Evolutionary conservation across 2,329 filamentous ascomycete species (phyloP).

Genomic region (Cladophialophora chaetospira): DNA sequence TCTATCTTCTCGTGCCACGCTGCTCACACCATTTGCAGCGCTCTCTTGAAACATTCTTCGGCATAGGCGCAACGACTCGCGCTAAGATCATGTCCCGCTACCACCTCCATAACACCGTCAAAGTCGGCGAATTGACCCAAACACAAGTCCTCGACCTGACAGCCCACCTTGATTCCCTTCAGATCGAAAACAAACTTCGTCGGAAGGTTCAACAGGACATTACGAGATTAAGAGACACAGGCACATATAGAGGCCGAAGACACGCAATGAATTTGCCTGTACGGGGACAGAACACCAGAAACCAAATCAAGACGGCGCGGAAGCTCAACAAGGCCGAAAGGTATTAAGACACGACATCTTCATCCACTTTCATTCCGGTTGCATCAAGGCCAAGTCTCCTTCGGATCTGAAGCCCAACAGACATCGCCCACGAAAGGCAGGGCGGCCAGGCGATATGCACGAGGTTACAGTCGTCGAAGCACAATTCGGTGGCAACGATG

Average conservation of each 20-base stretch:
- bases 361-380: no score
- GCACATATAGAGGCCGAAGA: slow-evolving; percentile 80
- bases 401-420: background rate
- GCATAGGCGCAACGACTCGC: slow-evolving; percentile 71
- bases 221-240: slow-evolving; percentile 81
- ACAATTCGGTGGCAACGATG: no score
- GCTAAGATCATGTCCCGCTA: slow-evolving; percentile 81
- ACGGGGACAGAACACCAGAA: slow-evolving; percentile 84
- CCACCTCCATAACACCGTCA: slow-evolving; percentile 81
- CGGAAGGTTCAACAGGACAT: slow-evolving; percentile 83
- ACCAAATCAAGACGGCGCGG: slow-evolving; percentile 64
- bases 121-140: slow-evolving; percentile 71
- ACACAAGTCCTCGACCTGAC: slow-evolving; percentile 80
- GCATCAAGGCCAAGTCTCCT: no score
- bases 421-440: no score
- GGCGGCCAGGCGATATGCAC: no score
- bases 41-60: slow-evolving; percentile 80
- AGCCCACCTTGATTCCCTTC: slow-evolving; percentile 85
- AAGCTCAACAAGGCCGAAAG: slow-evolving; percentile 62
- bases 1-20: slow-evolving; percentile 15
- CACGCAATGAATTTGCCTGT: slow-evolving; percentile 94
- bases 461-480: no score
- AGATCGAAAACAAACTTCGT: slow-evolving; percentile 84
- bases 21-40: slow-evolving; percentile 37
- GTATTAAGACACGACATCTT: no score